Conservation (phyloP, 768 basidiomycete species). For the Exidia glandulosa region DNA sequence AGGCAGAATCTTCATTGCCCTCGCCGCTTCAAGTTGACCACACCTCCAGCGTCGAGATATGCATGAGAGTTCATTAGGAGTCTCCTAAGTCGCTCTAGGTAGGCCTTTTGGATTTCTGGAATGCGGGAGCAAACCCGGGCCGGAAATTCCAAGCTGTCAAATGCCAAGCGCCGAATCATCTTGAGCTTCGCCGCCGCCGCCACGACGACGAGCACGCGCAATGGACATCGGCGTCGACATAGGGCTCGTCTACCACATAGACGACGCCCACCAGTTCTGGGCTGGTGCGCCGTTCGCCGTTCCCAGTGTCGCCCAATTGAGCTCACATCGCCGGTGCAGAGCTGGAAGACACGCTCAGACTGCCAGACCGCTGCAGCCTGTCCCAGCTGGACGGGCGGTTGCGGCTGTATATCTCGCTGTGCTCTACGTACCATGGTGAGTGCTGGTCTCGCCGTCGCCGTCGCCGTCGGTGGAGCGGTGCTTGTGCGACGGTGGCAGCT, state of each 20-base stretch:
- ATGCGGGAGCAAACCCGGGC: too few species aligned
- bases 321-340: conserved; percentile 36
- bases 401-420: conserved; percentile 64
- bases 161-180: too few species aligned
- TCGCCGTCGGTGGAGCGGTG: not conserved
- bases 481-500: conserved; percentile 1
- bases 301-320: not conserved
- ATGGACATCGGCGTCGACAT: conserved; percentile 37
- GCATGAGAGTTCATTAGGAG: too few species aligned
- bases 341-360: conserved; percentile 68
- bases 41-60: too few species aligned
- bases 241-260: conserved; percentile 75
- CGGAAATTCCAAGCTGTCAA: too few species aligned
- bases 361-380: conserved; percentile 57
- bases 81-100: too few species aligned
- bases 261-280: conserved; percentile 84
- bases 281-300: conserved; percentile 44
- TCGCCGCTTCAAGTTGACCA: too few species aligned
- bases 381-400: conserved; percentile 69
- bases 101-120: too few species aligned
- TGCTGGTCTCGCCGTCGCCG: conserved; percentile 5
- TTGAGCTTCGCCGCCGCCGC: too few species aligned
- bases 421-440: conserved; percentile 80
- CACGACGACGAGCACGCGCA: not conserved
- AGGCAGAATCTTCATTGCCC: too few species aligned